Percentiles rank a stretch among this genome's conserved stretches.
These are phyloP conservation scores for Neopestalotiopsis sp. DNA, from an alignment of 2,329 filamentous ascomycete species.

Conservation along the genomic window DNA sequence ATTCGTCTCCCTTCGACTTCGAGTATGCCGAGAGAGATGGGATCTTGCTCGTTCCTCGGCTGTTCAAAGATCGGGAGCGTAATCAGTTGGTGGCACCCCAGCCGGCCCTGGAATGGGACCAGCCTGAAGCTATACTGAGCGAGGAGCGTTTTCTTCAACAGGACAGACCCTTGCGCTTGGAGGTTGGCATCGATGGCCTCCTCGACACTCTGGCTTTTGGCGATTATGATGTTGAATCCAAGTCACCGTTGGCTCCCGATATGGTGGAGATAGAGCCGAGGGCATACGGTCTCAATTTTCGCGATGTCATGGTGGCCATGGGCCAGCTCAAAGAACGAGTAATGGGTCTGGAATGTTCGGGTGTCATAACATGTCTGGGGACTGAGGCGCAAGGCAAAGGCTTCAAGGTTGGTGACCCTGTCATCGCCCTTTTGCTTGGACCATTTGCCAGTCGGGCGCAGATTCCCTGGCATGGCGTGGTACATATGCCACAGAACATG, in stretches of 20 bases:
- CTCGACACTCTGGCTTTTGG: neutral
- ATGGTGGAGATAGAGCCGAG: neutral
- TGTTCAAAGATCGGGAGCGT: too few species aligned
- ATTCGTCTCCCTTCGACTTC: too few species aligned
- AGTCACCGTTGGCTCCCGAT: neutral
- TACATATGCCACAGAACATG: neutral
- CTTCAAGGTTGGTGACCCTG: constrained; percentile 25
- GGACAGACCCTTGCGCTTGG: too few species aligned
- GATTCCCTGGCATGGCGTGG: neutral
- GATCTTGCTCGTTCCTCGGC: too few species aligned
- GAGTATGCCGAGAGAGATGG: too few species aligned
- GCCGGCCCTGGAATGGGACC: too few species aligned
- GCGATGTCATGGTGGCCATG: neutral
- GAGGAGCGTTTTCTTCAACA: too few species aligned
- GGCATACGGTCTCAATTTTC: neutral
- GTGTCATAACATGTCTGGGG: too few species aligned
- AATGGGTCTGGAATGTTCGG: too few species aligned
- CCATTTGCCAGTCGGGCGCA: constrained; percentile 24
- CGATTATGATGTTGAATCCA: neutral
- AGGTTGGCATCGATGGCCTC: neutral
- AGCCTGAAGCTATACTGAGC: too few species aligned
- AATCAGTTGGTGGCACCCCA: too few species aligned
- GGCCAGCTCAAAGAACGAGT: too few species aligned
- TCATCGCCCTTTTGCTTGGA: constrained; percentile 25
- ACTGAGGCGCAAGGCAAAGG: constrained; percentile 6